Base-by-base conservation (phyloP, 108 stramenopile species). In the Bacterosira constricta region DNA sequence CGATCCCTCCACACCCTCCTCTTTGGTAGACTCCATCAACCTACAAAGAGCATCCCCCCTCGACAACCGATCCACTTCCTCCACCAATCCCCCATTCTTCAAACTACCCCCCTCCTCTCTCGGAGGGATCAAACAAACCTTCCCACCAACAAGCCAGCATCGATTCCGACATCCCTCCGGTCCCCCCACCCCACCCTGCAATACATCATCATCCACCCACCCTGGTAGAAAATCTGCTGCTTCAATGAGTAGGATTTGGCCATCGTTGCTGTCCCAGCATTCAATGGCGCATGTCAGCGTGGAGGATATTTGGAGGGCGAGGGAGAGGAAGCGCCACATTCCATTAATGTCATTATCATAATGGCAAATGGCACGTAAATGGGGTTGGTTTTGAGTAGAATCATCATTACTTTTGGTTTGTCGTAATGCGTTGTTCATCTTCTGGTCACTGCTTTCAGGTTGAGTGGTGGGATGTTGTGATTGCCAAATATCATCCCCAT, bases 221-320 rank as follows among this genome's bases (percentile, higher is more conserved):
- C 53, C 42, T 12, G 91, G 91, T 25, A 92, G 55, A 55, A 63
- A 34, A 25, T 92, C 80, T n/a, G 91, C 87, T 4, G 80, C 69
- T 67, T 90, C 87, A 54, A 92, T 87, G 25, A 92, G 62, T 35
- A 92, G 57, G 10, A 92, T 52, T 37, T 89, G 91, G 0, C 91
- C 91, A 82, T 89, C 91, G 36, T 86, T 71, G 6, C 77, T 57
- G 77, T 92, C 91, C 83, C 85, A 85, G 54, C 81, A 86, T 55
- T 82, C 79, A 11, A 86, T 64, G 15, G 85, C 88, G 5, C 80
- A 53, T 51, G 67, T 27, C 47, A 80, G 54, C 35, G 45, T 35
- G 9, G 49, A 58, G 18, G 86, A 79, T 42, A 89, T 41, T 47
- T 73, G 54, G 12, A 85, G 17, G 42, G 80, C 55, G 13, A 80